Conservation (phyloP, 768 basidiomycete species). For the Tephrocybe sp. region DNA sequence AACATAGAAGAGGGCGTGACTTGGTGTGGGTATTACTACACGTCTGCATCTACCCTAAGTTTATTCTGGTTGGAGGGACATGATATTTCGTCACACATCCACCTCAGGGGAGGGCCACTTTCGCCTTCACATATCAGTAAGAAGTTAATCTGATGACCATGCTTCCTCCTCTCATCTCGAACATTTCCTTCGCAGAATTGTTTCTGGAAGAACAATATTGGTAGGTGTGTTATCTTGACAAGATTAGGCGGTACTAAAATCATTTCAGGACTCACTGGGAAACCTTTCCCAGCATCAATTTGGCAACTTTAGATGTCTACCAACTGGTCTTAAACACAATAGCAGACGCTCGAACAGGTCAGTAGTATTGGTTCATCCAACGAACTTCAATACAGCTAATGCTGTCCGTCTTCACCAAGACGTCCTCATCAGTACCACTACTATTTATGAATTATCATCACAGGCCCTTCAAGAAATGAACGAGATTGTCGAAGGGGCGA, state of each 20-base stretch:
- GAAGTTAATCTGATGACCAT: background rate
- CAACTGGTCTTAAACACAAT: constrained; percentile 4
- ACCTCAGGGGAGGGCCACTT: background rate
- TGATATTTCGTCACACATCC: background rate
- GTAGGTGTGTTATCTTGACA: background rate
- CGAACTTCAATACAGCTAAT: background rate
- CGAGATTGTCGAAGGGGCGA: constrained; percentile 6
- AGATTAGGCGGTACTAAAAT: background rate
- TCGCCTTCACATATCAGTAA: constrained; percentile 8
- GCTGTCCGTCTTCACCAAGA: background rate
- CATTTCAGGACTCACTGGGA: background rate
- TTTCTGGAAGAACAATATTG: constrained; percentile 7
- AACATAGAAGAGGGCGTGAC: background rate
- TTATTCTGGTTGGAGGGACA: constrained; percentile 10
- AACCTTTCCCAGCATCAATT: background rate
- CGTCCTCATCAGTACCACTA: constrained; percentile 3
- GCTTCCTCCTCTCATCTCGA: background rate
- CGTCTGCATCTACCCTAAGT: background rate
- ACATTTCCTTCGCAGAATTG: background rate
- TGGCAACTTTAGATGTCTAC: background rate
- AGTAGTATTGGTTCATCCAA: background rate
- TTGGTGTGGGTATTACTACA: constrained; percentile 11
- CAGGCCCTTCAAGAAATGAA: constrained; percentile 7
- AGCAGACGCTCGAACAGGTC: constrained; percentile 9
- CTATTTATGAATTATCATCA: constrained; percentile 1